phyloP scores from a whole-genome alignment of 768 basidiomycete genomes.

The Leucosporidium scottii region DNA sequence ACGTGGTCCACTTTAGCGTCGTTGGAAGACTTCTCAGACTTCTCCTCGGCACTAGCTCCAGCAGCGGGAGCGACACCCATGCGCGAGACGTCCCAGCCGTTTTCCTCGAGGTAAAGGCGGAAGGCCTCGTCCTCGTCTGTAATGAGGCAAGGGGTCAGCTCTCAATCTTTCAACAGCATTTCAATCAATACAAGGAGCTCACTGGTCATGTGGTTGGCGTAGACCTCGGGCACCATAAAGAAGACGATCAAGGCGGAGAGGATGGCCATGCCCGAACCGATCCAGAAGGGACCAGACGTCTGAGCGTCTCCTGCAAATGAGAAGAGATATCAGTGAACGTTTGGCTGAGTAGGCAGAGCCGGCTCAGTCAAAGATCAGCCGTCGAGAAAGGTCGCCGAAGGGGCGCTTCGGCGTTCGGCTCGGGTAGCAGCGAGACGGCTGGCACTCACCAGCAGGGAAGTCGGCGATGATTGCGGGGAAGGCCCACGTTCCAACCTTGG shows the following conservation, averaged over 20 bases:
- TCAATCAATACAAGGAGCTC: no score
- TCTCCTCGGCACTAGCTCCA: no score
- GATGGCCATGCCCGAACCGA: slow-evolving; percentile 57
- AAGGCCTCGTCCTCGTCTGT: not conserved
- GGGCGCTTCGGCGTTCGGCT: no score
- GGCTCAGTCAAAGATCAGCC: no score
- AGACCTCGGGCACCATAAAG: slow-evolving; percentile 65
- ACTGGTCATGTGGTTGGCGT: not conserved
- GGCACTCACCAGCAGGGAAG: slow-evolving; percentile 24
- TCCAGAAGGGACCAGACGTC: slow-evolving; percentile 19
- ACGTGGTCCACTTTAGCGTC: no score
- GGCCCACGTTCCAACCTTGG: slow-evolving; percentile 41
- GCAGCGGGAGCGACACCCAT: no score
- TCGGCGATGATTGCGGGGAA: slow-evolving; percentile 39
- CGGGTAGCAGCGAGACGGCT: no score
- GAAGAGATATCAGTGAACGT: no score
- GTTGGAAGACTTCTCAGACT: no score
- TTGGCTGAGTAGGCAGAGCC: no score
- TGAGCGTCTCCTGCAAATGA: not conserved
- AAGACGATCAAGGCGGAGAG: slow-evolving; percentile 66
- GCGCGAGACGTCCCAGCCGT: not conserved
- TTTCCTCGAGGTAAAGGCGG: not conserved
- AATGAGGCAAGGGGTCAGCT: not conserved
- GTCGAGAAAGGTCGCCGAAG: no score
- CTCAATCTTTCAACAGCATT: no score